Percentiles rank a stretch among this genome's conserved stretches.
phyloP scores from a whole-genome alignment of 2,329 filamentous ascomycete species.

The Talaromyces sp. region DNA sequence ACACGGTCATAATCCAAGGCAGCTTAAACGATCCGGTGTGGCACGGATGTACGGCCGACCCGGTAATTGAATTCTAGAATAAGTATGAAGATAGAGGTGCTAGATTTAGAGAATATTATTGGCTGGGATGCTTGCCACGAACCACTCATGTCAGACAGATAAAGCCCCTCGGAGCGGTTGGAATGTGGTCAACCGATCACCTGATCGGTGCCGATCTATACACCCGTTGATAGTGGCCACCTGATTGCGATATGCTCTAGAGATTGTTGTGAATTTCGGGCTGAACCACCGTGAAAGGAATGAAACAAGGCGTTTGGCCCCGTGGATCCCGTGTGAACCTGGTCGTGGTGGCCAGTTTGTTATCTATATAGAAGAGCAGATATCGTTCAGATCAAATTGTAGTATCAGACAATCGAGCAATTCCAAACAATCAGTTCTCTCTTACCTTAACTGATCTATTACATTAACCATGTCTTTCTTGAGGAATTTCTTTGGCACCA shows the following conservation, averaged over 20 bases:
- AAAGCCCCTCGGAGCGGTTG: conserved; percentile 22
- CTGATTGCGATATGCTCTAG: conserved; percentile 14
- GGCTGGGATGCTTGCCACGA: conserved; percentile 7
- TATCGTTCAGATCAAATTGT: conserved; percentile 10
- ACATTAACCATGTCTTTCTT: conserved; percentile 30
- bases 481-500: conserved; percentile 32
- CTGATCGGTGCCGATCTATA: conserved; percentile 27
- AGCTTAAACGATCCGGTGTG: conserved; percentile 9
- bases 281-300: conserved; percentile 8
- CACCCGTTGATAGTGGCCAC: conserved; percentile 20
- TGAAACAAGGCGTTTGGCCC: conserved; percentile 10
- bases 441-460: neutral
- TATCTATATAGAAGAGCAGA: conserved; percentile 25
- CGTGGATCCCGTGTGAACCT: conserved; percentile 12
- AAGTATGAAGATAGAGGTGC: conserved; percentile 4
- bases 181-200: conserved; percentile 22
- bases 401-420: conserved; percentile 16
- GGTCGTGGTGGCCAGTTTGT: conserved; percentile 2
- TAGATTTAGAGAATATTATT: conserved; percentile 1
- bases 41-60: conserved; percentile 15
- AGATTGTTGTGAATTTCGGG: conserved; percentile 16
- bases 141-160: conserved; percentile 1
- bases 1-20: conserved; percentile 8
- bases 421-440: neutral
- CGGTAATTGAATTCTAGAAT: conserved; percentile 7